Evolutionary conservation across 345 rosid genomes (phyloP).

Genomic region (Cochlearia excelsa): DNA sequence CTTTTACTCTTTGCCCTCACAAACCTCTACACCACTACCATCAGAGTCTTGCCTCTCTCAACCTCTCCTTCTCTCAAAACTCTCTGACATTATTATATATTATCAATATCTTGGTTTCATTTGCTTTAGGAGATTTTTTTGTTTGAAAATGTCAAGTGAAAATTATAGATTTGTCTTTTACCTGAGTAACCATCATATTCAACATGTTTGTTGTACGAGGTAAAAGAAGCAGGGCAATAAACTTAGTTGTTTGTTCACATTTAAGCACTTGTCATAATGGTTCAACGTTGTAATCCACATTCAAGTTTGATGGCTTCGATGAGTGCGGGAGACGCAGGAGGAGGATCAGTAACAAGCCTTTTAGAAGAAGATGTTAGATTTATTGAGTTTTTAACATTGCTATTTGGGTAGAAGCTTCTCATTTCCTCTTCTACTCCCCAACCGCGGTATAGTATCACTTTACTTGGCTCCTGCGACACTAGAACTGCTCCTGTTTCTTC

Average conservation of each 20-base stretch:
- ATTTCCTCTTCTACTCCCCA: slow-evolving; percentile 66
- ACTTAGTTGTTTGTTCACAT: too few relatives aligned
- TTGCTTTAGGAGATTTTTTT: too few relatives aligned
- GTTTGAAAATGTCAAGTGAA: too few relatives aligned
- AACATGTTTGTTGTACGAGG: too few relatives aligned
- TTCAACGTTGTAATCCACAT: slow-evolving; percentile 49
- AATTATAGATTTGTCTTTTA: too few relatives aligned
- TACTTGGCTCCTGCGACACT: slow-evolving; percentile 89
- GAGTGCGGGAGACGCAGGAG: slow-evolving; percentile 63
- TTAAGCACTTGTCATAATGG: not conserved
- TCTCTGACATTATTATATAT: slow-evolving; percentile 30
- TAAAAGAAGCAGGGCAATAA: too few relatives aligned
- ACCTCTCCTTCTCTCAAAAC: slow-evolving; percentile 51
- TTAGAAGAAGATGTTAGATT: slow-evolving; percentile 20
- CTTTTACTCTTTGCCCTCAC: slow-evolving; percentile 84
- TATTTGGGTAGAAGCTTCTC: slow-evolving; percentile 39
- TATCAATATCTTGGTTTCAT: too few relatives aligned
- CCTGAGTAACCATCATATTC: too few relatives aligned
- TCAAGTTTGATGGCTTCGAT: slow-evolving; percentile 75
- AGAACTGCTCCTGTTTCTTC: slow-evolving; percentile 81
- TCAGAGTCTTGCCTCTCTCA: slow-evolving; percentile 44
- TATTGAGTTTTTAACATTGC: slow-evolving; percentile 22
- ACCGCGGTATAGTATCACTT: slow-evolving; percentile 80
- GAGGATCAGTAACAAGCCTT: slow-evolving; percentile 27
- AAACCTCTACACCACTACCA: slow-evolving; percentile 73